Evolutionary conservation across 345 rosid genomes (phyloP).

Genomic region (Salix caprea): DNA sequence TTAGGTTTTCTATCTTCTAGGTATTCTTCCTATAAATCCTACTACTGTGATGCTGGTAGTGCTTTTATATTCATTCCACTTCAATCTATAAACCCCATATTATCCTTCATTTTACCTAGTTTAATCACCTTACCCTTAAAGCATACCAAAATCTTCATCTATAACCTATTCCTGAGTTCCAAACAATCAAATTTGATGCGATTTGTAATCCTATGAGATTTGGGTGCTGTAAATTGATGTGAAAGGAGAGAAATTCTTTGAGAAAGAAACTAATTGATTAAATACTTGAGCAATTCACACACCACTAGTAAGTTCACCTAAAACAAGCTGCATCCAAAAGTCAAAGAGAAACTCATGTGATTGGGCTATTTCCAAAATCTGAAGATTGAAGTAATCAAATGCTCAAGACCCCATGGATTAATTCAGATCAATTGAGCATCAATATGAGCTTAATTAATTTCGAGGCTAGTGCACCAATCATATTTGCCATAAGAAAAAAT

Average conservation of each 20-base stretch:
- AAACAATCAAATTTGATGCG: neutral
- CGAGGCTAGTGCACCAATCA: neutral
- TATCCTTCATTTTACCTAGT: neutral
- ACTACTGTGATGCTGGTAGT: neutral
- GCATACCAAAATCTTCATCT: neutral
- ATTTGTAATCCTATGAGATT: neutral
- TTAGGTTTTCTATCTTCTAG: neutral
- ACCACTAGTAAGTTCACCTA: conserved; percentile 40
- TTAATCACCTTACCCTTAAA: neutral
- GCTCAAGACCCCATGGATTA: neutral
- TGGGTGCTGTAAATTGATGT: conserved; percentile 32
- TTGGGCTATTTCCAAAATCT: conserved; percentile 42
- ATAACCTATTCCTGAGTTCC: neutral
- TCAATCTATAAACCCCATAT: neutral
- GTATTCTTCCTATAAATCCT: neutral
- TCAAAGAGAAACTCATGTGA: no score
- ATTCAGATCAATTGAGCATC: neutral
- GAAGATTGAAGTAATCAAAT: conserved; percentile 1
- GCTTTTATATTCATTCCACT: neutral
- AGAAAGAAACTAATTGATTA: neutral
- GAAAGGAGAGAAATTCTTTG: conserved; percentile 18
- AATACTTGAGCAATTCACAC: conserved; percentile 1
- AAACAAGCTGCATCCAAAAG: conserved; percentile 64
- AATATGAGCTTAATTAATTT: neutral
- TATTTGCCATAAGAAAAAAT: neutral